These are phyloP conservation scores for Pichia sp. DNA, from an alignment of 1,139 yeast species.

Conservation along the genomic window DNA sequence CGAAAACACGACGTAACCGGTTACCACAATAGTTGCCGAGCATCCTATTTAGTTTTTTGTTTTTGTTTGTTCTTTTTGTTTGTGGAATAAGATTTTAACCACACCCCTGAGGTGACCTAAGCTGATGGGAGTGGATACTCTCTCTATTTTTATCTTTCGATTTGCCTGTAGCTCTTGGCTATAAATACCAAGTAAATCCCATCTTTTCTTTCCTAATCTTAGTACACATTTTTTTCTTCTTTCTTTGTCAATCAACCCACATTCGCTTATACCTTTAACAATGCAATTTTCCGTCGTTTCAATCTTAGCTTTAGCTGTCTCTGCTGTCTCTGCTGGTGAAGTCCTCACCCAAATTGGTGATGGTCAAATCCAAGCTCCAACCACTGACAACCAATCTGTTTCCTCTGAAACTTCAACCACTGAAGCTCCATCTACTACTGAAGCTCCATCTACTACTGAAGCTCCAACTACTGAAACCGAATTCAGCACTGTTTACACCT, in stretches of 20 bases:
- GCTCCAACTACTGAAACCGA: neutral
- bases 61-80: too few species aligned
- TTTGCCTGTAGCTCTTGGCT: too few species aligned
- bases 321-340: constrained; percentile 22
- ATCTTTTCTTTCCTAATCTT: neutral
- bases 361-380: constrained; percentile 20
- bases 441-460: neutral
- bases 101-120: too few species aligned
- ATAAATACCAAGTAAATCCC: neutral
- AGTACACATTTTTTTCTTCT: neutral
- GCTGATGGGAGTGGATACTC: too few species aligned
- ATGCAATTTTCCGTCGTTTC: constrained; percentile 25
- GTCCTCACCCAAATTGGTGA: constrained; percentile 19
- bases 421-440: neutral
- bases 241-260: neutral
- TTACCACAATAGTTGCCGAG: too few species aligned
- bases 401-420: constrained; percentile 34
- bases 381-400: constrained; percentile 15
- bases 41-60: too few species aligned
- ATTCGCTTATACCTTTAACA: constrained; percentile 4
- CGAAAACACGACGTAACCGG: too few species aligned
- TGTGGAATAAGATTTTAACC: too few species aligned
- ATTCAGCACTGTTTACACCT: constrained; percentile 1
- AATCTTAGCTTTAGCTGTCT: constrained; percentile 22
- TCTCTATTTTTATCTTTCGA: too few species aligned